phyloP scores from a whole-genome alignment of 1,139 yeast species.

The Nakaseomyces glabratus region DNA sequence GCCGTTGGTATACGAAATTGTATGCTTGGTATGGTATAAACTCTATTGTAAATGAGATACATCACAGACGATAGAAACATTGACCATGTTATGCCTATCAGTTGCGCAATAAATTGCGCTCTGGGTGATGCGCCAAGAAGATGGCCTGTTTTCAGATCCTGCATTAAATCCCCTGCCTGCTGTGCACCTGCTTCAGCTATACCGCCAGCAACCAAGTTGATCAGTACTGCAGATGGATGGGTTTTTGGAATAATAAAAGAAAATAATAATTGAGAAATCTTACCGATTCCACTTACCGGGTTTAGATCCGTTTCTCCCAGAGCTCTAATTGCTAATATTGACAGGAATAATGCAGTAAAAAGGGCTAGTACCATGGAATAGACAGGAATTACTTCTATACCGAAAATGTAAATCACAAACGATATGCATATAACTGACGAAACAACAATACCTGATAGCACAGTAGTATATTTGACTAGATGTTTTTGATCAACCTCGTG shows the following conservation, averaged over 20 bases:
- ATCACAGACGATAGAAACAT: slow-evolving; percentile 69
- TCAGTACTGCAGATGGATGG: slow-evolving; percentile 73
- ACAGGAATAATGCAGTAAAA: slow-evolving; percentile 63
- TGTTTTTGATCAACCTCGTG: slow-evolving; percentile 39
- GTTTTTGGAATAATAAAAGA: slow-evolving; percentile 69
- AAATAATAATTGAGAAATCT: slow-evolving; percentile 79
- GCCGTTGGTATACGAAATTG: slow-evolving; percentile 89
- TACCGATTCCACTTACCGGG: slow-evolving; percentile 96
- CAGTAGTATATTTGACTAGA: slow-evolving; percentile 44
- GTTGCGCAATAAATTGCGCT: slow-evolving; percentile 85
- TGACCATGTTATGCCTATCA: slow-evolving; percentile 81
- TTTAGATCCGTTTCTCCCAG: slow-evolving; percentile 93
- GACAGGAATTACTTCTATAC: slow-evolving; percentile 52
- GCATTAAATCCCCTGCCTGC: slow-evolving; percentile 97
- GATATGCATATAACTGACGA: slow-evolving; percentile 62
- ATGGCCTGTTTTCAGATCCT: slow-evolving; percentile 92
- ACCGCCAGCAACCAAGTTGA: slow-evolving; percentile 90
- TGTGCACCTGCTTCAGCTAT: slow-evolving; percentile 98
- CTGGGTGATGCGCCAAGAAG: slow-evolving; percentile 83
- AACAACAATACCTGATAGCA: slow-evolving; percentile 49
- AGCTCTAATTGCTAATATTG: slow-evolving; percentile 84
- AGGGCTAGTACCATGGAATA: slow-evolving; percentile 64
- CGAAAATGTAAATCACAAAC: slow-evolving; percentile 60
- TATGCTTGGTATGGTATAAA: slow-evolving; percentile 75
- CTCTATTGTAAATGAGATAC: slow-evolving; percentile 70